Percentiles rank a stretch among this genome's conserved stretches.
phyloP scores from a whole-genome alignment of 2,329 filamentous ascomycete genomes.

The Arthrobotrys pseudoclavata region DNA sequence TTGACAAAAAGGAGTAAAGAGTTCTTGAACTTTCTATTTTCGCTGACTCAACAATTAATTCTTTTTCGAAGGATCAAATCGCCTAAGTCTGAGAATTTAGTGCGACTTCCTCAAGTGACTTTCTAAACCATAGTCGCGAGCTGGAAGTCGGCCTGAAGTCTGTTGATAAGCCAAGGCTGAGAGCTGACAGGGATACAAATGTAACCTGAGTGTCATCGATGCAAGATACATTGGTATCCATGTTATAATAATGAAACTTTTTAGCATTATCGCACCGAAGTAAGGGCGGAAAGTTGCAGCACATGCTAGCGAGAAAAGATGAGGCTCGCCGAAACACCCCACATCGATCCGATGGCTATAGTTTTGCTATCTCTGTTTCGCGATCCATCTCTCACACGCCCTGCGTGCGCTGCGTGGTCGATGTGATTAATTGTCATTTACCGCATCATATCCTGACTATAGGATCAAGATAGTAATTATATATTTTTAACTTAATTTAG shows the following conservation, averaged over 20 bases:
- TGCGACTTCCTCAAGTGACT: conserved; percentile 11
- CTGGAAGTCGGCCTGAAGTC: conserved; percentile 12
- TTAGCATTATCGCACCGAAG: conserved; percentile 13
- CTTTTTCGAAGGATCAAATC: conserved; percentile 39
- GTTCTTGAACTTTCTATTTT: conserved; percentile 9
- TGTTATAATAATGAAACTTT: conserved; percentile 17
- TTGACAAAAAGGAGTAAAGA: background rate
- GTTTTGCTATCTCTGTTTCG: conserved; percentile 13
- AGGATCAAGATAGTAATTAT: conserved; percentile 13
- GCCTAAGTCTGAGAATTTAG: conserved; percentile 12
- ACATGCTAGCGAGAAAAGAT: background rate
- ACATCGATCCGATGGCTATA: background rate
- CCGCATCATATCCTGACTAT: conserved; percentile 17
- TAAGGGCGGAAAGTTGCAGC: conserved; percentile 2
- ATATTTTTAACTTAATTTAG: conserved; percentile 5
- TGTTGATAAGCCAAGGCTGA: conserved; percentile 26
- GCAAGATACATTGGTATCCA: conserved; percentile 46
- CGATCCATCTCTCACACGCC: conserved; percentile 3
- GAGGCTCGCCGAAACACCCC: conserved; percentile 3
- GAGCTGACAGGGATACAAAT: conserved; percentile 45
- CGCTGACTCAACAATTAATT: background rate
- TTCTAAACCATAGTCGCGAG: conserved; percentile 14
- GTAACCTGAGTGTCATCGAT: conserved; percentile 33
- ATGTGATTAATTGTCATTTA: conserved; percentile 1
- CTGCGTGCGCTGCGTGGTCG: conserved; percentile 4